Evolutionary conservation across 345 rosid species (phyloP).

Genomic region (Salix brachista): DNA sequence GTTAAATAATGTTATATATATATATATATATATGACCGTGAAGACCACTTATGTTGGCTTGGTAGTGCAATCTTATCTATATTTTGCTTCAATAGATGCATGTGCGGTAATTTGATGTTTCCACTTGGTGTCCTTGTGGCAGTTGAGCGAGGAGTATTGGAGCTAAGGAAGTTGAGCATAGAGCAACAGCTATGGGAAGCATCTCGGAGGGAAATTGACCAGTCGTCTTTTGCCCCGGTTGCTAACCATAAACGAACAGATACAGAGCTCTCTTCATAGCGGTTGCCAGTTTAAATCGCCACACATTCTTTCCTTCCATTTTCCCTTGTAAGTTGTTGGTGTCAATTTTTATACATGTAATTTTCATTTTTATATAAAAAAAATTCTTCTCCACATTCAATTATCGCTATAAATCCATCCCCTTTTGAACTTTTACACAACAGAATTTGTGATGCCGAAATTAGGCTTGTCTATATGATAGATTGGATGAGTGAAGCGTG

Average conservation of each 20-base stretch:
- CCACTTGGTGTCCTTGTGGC: constrained; percentile 7
- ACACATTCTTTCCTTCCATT: background rate
- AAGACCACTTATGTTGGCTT: background rate
- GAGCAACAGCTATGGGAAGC: constrained; percentile 93
- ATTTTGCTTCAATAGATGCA: background rate
- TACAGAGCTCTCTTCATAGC: constrained; percentile 21
- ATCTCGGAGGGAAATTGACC: constrained; percentile 61
- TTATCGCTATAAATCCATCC: background rate
- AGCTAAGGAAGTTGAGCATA: constrained; percentile 79
- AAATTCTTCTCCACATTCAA: constrained; percentile 1
- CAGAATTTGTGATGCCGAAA: constrained; percentile 1
- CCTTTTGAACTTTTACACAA: background rate
- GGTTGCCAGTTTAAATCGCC: background rate
- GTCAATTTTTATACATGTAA: background rate
- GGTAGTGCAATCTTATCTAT: background rate
- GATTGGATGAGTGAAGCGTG: background rate
- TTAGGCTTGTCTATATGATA: constrained; percentile 7
- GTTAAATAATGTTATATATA: no score
- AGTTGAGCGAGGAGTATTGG: constrained; percentile 78
- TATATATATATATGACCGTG: background rate
- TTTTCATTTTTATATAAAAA: background rate
- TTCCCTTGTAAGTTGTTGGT: background rate
- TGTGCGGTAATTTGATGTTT: background rate
- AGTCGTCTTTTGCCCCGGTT: constrained; percentile 19
- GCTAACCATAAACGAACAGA: constrained; percentile 27